Percentiles rank a stretch among this genome's conserved stretches.
Evolutionary conservation across 768 basidiomycete genomes (phyloP).

Genomic region (Neoboletus magnificus): DNA sequence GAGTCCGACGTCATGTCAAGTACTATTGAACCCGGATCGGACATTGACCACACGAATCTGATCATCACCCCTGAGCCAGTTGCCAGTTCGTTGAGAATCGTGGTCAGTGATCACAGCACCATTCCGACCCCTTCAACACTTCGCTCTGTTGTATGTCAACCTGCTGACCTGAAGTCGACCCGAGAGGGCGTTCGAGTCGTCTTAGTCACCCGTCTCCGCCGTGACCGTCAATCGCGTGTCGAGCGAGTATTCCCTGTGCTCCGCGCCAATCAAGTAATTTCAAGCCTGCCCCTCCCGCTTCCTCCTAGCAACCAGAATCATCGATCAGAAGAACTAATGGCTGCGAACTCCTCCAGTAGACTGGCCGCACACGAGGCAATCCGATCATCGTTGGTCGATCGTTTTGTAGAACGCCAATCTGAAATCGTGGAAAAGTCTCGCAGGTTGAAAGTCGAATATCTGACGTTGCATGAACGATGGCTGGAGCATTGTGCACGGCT

Average conservation of each 20-base stretch:
- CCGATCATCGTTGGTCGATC: constrained; percentile 49
- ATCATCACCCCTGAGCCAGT: constrained; percentile 8
- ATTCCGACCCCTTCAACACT: constrained; percentile 7
- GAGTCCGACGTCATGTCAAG: constrained; percentile 11
- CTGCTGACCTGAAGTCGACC: constrained; percentile 37
- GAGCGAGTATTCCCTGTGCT: constrained; percentile 65
- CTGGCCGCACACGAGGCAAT: constrained; percentile 38
- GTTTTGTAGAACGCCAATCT: constrained; percentile 52
- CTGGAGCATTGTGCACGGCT: constrained; percentile 63
- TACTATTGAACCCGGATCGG: constrained; percentile 3
- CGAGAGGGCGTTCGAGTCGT: constrained; percentile 62
- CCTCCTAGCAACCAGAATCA: constrained; percentile 37
- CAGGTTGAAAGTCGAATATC: constrained; percentile 62
- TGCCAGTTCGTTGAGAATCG: constrained; percentile 21
- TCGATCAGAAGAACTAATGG: constrained; percentile 48
- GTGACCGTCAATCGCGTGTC: constrained; percentile 57
- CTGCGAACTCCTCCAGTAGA: constrained; percentile 34
- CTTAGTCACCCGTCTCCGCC: constrained; percentile 57
- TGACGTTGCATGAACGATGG: constrained; percentile 70
- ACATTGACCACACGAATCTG: constrained; percentile 8
- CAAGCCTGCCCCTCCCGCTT: constrained; percentile 29
- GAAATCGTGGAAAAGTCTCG: constrained; percentile 51
- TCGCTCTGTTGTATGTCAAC: constrained; percentile 9
- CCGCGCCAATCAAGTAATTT: constrained; percentile 51
- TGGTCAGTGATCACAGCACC: constrained; percentile 29